A percentile compares a stretch with the other conserved stretches of the same genome.
Conservation (phyloP, 2,329 filamentous ascomycete genomes). For the Tolypocladium sp. region DNA sequence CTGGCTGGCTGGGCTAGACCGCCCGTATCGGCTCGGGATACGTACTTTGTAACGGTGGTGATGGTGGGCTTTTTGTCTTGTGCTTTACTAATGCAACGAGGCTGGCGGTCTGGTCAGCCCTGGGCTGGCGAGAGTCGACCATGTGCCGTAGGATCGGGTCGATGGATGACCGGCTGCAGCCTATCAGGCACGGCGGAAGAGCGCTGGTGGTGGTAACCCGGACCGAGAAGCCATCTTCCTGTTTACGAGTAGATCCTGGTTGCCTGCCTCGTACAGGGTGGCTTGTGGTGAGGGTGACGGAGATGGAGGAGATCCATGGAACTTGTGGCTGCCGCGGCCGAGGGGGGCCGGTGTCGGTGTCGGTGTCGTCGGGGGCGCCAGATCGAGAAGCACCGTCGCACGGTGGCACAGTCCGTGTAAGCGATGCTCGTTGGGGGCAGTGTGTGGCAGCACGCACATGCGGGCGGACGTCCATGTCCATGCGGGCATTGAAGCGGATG, state of each 20-base stretch:
- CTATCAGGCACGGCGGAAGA: not conserved
- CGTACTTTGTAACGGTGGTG: not conserved
- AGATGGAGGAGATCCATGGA: not conserved
- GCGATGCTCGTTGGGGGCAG: too few species aligned
- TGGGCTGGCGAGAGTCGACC: too few species aligned
- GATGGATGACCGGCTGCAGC: not conserved
- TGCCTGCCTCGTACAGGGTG: not conserved
- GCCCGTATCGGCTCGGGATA: not conserved
- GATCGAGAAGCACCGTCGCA: not conserved
- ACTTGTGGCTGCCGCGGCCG: not conserved
- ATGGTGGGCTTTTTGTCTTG: not conserved
- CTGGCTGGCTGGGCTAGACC: not conserved
- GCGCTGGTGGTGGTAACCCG: too few species aligned
- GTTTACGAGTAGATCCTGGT: not conserved
- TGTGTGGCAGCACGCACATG: too few species aligned
- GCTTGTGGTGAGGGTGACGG: not conserved
- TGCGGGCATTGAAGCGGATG: too few species aligned
- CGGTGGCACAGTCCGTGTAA: too few species aligned
- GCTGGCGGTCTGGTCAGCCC: not conserved
- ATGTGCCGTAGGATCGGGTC: not conserved
- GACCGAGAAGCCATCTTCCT: not conserved
- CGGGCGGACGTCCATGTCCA: too few species aligned
- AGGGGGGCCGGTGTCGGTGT: not conserved
- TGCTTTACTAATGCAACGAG: not conserved
- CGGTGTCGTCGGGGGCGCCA: not conserved